Base-by-base conservation (phyloP, 345 rosid species). In the Aquilaria sinensis region DNA sequence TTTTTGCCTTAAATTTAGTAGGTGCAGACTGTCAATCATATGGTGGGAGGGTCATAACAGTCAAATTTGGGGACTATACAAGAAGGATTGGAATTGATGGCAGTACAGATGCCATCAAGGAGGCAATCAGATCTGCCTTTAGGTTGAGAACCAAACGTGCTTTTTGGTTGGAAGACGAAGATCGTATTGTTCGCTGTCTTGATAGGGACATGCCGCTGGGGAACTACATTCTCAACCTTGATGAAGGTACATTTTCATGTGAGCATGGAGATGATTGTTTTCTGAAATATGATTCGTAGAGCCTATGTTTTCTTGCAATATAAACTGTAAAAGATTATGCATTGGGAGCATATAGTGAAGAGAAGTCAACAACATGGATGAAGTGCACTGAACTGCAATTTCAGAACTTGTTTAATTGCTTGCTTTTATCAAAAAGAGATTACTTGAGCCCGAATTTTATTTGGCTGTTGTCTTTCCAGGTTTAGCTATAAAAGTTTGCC, bases 81-180 rank as follows among this genome's bases (percentile, higher is more conserved):
- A 80, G 96, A 73, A 85, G 96, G 84, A 82, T 94, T 41, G 99
- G 97, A 13, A 66, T 94, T 58, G 99, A 94, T 74, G 96, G 96
- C 56, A 70, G 80, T 2, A 51, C 93, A 3, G 99, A 94, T 75
- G 90, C 97, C 67, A 88, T 94, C 73, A 90, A 83, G 78, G 95
- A 90, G 66, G 87, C 96, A 12, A 82, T 90, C 69, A 90, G 77
- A 69, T 87, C 87, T 41, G 87, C 96, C 64, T 91, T 95, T 67
- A 76, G 99, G 61, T 70, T 94, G 65, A 81, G 97, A 77, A 91
- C 94, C 2, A 84, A 78, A 62, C 86, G 97, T 11, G 97, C 96
- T 41, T 95, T 95, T 77, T 95, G 96, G 96, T 70, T 95, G 78
- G 97, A 95, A 80, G 99, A 91, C 76, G 97, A 95, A 78, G 93